These are phyloP conservation scores for Linnemannia elongata DNA, from an alignment of 192 early-diverging fungal genomes.

Conservation along the genomic window DNA sequence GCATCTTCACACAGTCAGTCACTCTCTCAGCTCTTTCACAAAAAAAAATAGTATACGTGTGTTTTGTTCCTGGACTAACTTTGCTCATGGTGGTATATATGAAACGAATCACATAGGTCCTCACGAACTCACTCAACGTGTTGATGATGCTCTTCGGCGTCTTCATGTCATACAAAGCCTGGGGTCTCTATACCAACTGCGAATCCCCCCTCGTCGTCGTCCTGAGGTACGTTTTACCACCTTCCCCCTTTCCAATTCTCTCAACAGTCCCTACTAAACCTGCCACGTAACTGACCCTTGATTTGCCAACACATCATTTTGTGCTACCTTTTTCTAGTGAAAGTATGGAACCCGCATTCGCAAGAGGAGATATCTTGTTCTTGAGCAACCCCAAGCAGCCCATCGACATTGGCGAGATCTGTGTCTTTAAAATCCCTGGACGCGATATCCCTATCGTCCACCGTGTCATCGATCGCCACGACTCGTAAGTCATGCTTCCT, in stretches of 20 bases:
- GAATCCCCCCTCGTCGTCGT: slow-evolving; percentile 99
- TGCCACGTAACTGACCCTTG: slow-evolving; percentile 3
- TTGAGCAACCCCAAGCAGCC: slow-evolving; percentile 80
- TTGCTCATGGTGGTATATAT: neutral
- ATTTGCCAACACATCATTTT: neutral
- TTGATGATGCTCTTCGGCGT: slow-evolving; percentile 91
- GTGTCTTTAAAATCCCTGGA: slow-evolving; percentile 92
- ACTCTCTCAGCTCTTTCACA: neutral
- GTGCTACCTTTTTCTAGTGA: slow-evolving; percentile 65
- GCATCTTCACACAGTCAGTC: neutral
- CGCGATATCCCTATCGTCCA: slow-evolving; percentile 97
- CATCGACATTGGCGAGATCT: slow-evolving; percentile 92
- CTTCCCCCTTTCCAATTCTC: neutral
- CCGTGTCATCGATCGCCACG: slow-evolving; percentile 93
- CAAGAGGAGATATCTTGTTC: slow-evolving; percentile 93
- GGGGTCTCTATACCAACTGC: slow-evolving; percentile 87
- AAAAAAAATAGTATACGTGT: neutral
- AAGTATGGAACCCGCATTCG: slow-evolving; percentile 98
- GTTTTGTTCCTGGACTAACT: neutral
- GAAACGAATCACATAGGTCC: slow-evolving; percentile 26
- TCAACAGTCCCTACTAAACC: neutral
- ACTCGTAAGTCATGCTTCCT: slow-evolving; percentile 67
- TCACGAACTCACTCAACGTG: slow-evolving; percentile 78
- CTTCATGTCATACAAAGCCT: slow-evolving; percentile 97
- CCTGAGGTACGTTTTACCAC: slow-evolving; percentile 69